Evolutionary conservation across 2,329 filamentous ascomycete species (phyloP).

Genomic region (Xylaria sp.): DNA sequence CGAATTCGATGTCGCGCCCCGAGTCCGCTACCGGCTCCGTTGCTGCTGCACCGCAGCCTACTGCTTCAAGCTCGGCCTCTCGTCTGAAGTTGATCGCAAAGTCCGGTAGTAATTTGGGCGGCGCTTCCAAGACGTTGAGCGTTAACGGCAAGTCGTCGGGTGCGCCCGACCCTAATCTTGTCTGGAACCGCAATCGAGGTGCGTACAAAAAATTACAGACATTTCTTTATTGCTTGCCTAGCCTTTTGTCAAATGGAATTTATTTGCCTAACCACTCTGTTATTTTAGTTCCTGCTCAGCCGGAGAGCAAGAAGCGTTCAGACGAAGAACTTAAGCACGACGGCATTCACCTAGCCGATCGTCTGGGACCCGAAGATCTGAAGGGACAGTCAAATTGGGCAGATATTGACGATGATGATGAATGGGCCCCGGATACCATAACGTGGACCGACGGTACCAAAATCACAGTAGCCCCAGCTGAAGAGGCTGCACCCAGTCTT

Average conservation of each 20-base stretch:
- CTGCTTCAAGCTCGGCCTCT: constrained; percentile 46
- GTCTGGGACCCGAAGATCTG: constrained; percentile 68
- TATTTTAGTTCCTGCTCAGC: constrained; percentile 51
- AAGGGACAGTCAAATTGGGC: constrained; percentile 80
- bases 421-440: constrained; percentile 79
- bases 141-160: constrained; percentile 55
- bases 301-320: constrained; percentile 75
- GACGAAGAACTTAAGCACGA: constrained; percentile 84
- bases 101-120: constrained; percentile 56
- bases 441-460: constrained; percentile 88
- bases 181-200: constrained; percentile 90
- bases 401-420: constrained; percentile 83
- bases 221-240: neutral
- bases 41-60: constrained; percentile 40
- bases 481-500: constrained; percentile 40
- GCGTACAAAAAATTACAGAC: constrained; percentile 32
- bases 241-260: neutral
- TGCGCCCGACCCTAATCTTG: constrained; percentile 65
- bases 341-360: constrained; percentile 77
- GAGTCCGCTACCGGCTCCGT: constrained; percentile 43
- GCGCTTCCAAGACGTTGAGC: constrained; percentile 41
- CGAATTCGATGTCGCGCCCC: constrained; percentile 43
- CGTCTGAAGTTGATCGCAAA: constrained; percentile 73
- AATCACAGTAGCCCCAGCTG: constrained; percentile 62
- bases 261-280: constrained; percentile 1